phyloP scores from a whole-genome alignment of 2,329 filamentous ascomycete genomes.

The Dothideomycetes sp. region DNA sequence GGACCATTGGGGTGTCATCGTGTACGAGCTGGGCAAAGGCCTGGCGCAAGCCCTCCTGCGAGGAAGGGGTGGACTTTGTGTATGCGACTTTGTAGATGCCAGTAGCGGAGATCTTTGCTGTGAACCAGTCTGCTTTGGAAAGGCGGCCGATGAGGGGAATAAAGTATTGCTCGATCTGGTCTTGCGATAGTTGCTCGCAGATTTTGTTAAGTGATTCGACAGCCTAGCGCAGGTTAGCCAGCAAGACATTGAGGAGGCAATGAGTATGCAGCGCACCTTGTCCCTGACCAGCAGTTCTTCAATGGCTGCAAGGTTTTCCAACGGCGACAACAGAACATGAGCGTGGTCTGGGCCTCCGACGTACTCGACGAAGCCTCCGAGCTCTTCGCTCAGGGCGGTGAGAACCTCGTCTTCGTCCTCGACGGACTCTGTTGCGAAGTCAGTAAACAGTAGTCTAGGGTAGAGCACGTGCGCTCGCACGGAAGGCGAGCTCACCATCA shows the following conservation, averaged over 20 bases:
- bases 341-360: constrained; percentile 89
- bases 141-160: constrained; percentile 91
- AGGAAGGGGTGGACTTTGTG: constrained; percentile 73
- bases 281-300: constrained; percentile 96
- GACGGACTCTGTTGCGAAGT: constrained; percentile 66
- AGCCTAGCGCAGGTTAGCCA: constrained; percentile 48
- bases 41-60: constrained; percentile 83
- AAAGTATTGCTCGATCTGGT: constrained; percentile 95
- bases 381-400: constrained; percentile 91
- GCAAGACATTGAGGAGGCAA: constrained; percentile 11
- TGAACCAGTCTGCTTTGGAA: constrained; percentile 99
- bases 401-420: constrained; percentile 98
- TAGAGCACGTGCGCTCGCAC: too few species aligned
- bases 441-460: constrained; percentile 13
- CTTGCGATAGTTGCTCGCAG: constrained; percentile 77
- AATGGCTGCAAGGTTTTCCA: constrained; percentile 97
- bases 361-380: constrained; percentile 94
- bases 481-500: constrained; percentile 71
- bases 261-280: too few species aligned
- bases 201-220: constrained; percentile 99
- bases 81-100: constrained; percentile 92
- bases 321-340: constrained; percentile 89
- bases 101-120: constrained; percentile 95
- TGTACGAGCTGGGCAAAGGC: constrained; percentile 90
- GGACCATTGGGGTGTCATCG: constrained; percentile 98